Percentiles rank a stretch among this genome's conserved stretches.
These are phyloP conservation scores for Blastobotrys indianensis DNA, from an alignment of 1,139 yeast species.

Conservation along the genomic window DNA sequence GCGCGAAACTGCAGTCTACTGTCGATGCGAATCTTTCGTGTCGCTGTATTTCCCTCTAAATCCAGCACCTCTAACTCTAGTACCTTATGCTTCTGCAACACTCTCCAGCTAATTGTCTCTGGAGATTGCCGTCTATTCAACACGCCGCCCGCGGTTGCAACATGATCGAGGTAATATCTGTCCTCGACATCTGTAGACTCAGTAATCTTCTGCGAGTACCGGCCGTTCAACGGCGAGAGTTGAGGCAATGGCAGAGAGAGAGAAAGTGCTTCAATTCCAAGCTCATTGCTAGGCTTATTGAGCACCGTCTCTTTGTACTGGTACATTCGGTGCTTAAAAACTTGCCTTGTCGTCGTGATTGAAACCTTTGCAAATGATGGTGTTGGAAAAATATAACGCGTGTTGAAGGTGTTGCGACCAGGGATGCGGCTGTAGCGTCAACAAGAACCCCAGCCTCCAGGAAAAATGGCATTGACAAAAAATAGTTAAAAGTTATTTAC, in stretches of 20 bases:
- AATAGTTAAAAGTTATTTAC: not conserved
- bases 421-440: no score
- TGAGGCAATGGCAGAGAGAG: constrained; percentile 15
- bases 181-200: constrained; percentile 19
- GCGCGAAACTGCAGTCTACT: constrained; percentile 20
- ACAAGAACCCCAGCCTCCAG: no score
- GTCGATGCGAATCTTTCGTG: constrained; percentile 23
- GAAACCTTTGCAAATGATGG: not conserved
- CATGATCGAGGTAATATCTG: constrained; percentile 21
- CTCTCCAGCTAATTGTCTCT: constrained; percentile 22
- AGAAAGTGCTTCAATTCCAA: constrained; percentile 11
- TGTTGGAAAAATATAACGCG: not conserved
- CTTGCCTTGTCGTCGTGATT: constrained; percentile 1
- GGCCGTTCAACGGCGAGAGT: constrained; percentile 8
- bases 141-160: constrained; percentile 23
- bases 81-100: constrained; percentile 18
- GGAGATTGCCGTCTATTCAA: constrained; percentile 11
- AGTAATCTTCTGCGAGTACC: constrained; percentile 8
- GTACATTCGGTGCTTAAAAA: no score
- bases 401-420: not conserved
- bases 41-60: constrained; percentile 8
- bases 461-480: no score
- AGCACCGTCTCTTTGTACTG: constrained; percentile 15
- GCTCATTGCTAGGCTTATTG: constrained; percentile 13
- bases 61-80: constrained; percentile 25